Evolutionary conservation across 2,329 filamentous ascomycete genomes (phyloP).

Genomic region (Neonectria hederae): DNA sequence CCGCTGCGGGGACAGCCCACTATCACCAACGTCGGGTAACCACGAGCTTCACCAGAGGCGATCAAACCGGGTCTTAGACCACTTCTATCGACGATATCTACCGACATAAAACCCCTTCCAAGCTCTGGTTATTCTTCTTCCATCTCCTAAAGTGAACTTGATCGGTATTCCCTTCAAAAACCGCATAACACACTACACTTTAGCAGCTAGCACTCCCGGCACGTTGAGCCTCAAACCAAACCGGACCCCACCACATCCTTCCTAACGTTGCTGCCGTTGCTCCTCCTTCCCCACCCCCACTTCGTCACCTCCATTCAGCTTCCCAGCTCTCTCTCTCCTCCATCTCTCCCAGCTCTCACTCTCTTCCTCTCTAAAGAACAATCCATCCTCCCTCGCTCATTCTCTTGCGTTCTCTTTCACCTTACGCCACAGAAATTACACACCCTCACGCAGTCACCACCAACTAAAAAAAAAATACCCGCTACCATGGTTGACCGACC

Average conservation of each 20-base stretch:
- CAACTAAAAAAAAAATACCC: neutral
- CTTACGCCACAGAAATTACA: neutral
- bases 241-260: slow-evolving; percentile 8
- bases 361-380: neutral
- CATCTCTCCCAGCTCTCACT: neutral
- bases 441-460: neutral
- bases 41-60: neutral
- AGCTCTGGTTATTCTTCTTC: neutral
- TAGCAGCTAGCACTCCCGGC: neutral
- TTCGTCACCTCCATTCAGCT: slow-evolving; percentile 15
- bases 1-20: neutral
- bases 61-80: neutral
- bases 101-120: neutral
- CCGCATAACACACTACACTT: neutral
- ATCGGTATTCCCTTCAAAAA: neutral
- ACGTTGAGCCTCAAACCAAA: neutral
- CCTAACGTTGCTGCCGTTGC: slow-evolving; percentile 27
- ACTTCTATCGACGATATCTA: neutral
- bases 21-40: neutral
- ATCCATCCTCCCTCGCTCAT: neutral
- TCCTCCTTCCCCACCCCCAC: slow-evolving; percentile 10
- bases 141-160: neutral
- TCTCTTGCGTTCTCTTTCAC: neutral
- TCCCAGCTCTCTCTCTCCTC: neutral
- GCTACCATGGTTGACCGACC: slow-evolving; percentile 78